These are phyloP conservation scores for Fusarium sarcochroum DNA, from an alignment of 2,329 filamentous ascomycete species.

Conservation along the genomic window DNA sequence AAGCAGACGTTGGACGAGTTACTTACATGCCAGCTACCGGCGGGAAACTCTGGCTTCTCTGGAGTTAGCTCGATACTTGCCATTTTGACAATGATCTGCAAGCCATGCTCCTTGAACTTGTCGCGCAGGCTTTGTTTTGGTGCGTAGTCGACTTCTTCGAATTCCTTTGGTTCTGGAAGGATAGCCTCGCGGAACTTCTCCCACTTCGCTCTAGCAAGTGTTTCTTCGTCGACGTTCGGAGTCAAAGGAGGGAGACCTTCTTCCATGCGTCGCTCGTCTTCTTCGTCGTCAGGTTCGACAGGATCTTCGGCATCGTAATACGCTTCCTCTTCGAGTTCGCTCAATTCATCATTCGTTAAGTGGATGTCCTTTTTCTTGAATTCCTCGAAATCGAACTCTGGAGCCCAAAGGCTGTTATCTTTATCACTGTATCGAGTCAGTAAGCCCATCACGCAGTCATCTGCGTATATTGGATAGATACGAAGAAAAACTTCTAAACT, in stretches of 20 bases:
- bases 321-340: neutral
- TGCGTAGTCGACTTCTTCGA: neutral
- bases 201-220: conserved; percentile 8
- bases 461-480: too few species aligned
- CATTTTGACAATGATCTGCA: conserved; percentile 17
- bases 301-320: neutral
- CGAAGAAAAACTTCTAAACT: neutral
- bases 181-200: neutral
- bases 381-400: neutral
- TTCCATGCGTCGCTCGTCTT: neutral
- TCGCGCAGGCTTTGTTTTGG: neutral
- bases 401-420: neutral
- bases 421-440: neutral
- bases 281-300: neutral
- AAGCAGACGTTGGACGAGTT: fast-evolving
- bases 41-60: neutral
- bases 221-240: conserved; percentile 5
- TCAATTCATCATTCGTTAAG: neutral
- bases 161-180: neutral
- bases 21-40: conserved; percentile 3
- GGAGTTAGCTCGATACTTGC: conserved; percentile 10
- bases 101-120: neutral
- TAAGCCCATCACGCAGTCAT: too few species aligned
- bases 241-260: neutral
- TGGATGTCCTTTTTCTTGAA: conserved; percentile 4